Base-by-base conservation (phyloP, 1,284 basidiomycete genomes). In the Peniophora sp. region DNA sequence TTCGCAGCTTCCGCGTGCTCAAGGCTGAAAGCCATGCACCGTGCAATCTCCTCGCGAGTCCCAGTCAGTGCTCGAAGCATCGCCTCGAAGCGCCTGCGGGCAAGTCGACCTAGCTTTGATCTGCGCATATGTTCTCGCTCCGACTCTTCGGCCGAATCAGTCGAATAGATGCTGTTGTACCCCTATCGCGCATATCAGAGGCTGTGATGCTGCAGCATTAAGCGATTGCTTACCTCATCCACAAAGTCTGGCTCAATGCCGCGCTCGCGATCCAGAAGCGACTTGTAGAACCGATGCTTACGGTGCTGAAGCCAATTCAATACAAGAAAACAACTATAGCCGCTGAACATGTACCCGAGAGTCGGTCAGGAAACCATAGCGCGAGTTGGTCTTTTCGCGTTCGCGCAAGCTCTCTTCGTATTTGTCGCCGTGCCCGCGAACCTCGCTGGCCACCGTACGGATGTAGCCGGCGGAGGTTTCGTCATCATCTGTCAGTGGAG, bases 11-110 rank as follows among this genome's bases (percentile, higher is more conserved):
- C 92, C 1, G 96, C 94, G 60, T 96, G 92, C 63, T 95, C 92
- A 46, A 99, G 73, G 52, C 93, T 92, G 63, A 98, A 98, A 12
- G 88, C 81, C 93, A 98, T 99, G 54, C 89, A 92, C 18, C 92
- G 78, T 18, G 92, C 97, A 37, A 99, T 84, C 63, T 96, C 92
- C 9, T 90, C 92, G 50, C 94, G 74, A 57, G 88, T 87, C 2
- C 92, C 92, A 12, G 84, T 87, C 59, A 99, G 71, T 3, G 80
- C 81, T 17, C 96, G 81, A 24, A 99, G 75, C 85, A 98, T 93
- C 0, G 84, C 83, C 65, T 93, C 88, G 58, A 99, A 92, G 35
- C 94, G 76, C 49, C 79, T 81, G 35, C 85, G 78, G 12, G 93
- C 89, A 14, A 92, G 68, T 59, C 74, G 80, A 1, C 92, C 92